These are phyloP conservation scores for Orbilia blumenaviensis DNA, from an alignment of 2,329 filamentous ascomycete genomes.

Conservation along the genomic window DNA sequence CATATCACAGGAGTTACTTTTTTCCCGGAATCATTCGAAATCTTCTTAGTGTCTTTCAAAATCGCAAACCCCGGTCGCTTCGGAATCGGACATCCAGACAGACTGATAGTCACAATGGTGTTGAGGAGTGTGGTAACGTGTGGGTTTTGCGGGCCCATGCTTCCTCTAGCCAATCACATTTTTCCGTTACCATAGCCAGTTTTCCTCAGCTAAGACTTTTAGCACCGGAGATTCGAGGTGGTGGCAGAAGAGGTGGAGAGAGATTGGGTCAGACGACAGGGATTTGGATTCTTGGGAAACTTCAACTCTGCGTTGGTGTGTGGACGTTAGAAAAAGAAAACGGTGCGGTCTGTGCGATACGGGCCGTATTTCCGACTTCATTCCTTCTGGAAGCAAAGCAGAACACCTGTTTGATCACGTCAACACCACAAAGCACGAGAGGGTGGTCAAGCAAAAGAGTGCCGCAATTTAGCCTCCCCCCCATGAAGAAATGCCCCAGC, in stretches of 20 bases:
- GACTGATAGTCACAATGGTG: conserved; percentile 20
- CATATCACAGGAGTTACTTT: conserved; percentile 25
- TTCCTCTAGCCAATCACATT: conserved; percentile 19
- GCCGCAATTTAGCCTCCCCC: conserved; percentile 50
- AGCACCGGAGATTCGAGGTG: conserved; percentile 44
- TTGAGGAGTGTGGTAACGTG: conserved; percentile 36
- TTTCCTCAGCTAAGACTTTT: conserved; percentile 43
- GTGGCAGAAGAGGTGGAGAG: conserved; percentile 28
- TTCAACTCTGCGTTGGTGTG: conserved; percentile 32
- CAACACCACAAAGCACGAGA: conserved; percentile 11
- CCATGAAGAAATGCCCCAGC: conserved; percentile 41
- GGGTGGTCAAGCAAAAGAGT: conserved; percentile 6
- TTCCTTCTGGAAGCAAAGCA: conserved; percentile 41
- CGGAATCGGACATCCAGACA: conserved; percentile 25
- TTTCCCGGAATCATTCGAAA: conserved; percentile 38
- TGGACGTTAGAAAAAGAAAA: conserved; percentile 17
- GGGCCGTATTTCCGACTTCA: conserved; percentile 47
- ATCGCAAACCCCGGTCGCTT: conserved; percentile 11
- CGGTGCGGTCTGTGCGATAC: conserved; percentile 30
- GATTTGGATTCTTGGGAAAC: neutral
- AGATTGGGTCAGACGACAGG: conserved; percentile 36
- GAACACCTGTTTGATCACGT: conserved; percentile 43
- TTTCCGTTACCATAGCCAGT: neutral
- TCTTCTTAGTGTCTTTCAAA: neutral
- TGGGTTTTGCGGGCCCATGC: conserved; percentile 21